Percentiles rank a stretch among this genome's conserved stretches.
Conservation (phyloP, 2,329 filamentous ascomycete genomes). For the Pseudogymnoascus verrucosus region DNA sequence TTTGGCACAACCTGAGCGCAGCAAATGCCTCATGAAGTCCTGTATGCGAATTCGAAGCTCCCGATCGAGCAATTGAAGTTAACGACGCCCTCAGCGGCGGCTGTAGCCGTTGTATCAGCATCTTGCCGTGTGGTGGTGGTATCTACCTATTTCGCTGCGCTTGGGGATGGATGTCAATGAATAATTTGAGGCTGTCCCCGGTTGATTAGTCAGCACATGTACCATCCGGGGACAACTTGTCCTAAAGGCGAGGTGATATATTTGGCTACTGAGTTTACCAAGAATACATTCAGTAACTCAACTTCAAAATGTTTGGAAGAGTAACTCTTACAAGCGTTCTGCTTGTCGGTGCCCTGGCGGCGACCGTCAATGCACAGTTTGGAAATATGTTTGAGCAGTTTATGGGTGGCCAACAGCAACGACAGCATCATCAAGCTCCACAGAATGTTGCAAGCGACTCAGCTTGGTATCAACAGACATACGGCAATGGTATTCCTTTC, state of each 20-base stretch:
- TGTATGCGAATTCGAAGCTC: conserved; percentile 12
- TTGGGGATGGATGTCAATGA: conserved; percentile 4
- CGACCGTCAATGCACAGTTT: conserved; percentile 67
- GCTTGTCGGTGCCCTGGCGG: conserved; percentile 40
- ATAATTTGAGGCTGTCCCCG: conserved; percentile 11
- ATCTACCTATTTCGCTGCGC: conserved; percentile 12
- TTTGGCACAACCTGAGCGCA: conserved; percentile 17
- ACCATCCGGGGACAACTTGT: conserved; percentile 1
- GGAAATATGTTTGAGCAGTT: conserved; percentile 95
- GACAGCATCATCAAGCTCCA: conserved; percentile 55
- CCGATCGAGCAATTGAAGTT: conserved; percentile 22
- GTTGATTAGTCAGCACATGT: background rate
- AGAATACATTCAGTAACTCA: background rate
- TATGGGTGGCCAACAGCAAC: conserved; percentile 50
- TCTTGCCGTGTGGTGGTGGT: conserved; percentile 22
- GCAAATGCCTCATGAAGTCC: conserved; percentile 26
- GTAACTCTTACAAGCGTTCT: conserved; percentile 39
- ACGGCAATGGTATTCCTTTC: conserved; percentile 49
- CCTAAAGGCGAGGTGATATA: background rate
- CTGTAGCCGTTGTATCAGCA: conserved; percentile 38
- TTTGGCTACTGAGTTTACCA: background rate
- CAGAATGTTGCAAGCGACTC: conserved; percentile 84
- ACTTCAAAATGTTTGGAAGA: conserved; percentile 4
- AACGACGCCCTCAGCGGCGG: conserved; percentile 35
- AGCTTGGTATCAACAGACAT: conserved; percentile 65